These are phyloP conservation scores for Houttuynia cordata DNA, from an alignment of 164 flowering plant genomes.

Conservation along the genomic window DNA sequence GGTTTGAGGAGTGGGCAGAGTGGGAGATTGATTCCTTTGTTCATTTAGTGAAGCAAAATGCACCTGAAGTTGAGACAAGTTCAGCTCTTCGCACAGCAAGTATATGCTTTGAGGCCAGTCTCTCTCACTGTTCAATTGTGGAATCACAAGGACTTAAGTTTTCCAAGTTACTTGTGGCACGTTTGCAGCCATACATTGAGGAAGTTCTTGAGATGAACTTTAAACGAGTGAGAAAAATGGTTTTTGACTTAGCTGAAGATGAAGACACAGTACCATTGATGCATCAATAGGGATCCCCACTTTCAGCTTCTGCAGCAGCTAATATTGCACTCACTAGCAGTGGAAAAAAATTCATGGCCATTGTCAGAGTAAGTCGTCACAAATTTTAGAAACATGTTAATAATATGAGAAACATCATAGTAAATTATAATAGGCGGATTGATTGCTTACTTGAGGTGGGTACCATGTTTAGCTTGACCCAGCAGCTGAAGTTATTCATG, in stretches of 20 bases:
- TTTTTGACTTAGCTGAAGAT: conserved; percentile 46
- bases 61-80: conserved; percentile 61
- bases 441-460: background rate
- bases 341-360: conserved; percentile 64
- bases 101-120: conserved; percentile 77
- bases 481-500: background rate
- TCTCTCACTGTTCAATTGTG: conserved; percentile 60
- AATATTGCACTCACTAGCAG: conserved; percentile 46
- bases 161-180: conserved; percentile 72
- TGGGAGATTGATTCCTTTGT: conserved; percentile 81
- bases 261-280: conserved; percentile 41
- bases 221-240: conserved; percentile 57
- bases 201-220: conserved; percentile 85
- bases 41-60: conserved; percentile 75
- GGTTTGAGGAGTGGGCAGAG: conserved; percentile 93
- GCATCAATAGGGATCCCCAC: conserved; percentile 49
- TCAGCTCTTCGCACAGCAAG: conserved; percentile 74
- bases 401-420: no score
- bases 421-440: no score
- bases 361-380: conserved; percentile 50
- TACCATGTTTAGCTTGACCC: background rate
- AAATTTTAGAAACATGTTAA: background rate
- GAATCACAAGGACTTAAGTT: conserved; percentile 83
- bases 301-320: conserved; percentile 46
- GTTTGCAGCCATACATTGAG: conserved; percentile 73